Evolutionary conservation across 768 basidiomycete species (phyloP).

Genomic region (Melanogaster broomeanus): DNA sequence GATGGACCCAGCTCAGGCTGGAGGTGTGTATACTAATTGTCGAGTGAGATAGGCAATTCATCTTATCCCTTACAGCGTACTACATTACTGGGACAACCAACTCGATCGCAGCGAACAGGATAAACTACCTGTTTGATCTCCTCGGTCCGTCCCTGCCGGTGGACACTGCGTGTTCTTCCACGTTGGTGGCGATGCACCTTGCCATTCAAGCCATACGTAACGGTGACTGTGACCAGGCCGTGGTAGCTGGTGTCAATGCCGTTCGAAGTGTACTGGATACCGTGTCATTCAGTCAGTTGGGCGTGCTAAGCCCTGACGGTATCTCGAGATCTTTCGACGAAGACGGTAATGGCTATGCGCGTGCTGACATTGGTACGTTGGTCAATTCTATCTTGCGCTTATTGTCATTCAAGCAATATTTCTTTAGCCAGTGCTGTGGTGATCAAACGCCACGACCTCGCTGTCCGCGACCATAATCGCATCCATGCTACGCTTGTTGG

Average conservation of each 20-base stretch:
- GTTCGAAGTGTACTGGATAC: slow-evolving; percentile 41
- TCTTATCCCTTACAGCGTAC: slow-evolving; percentile 36
- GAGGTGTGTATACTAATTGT: slow-evolving; percentile 37
- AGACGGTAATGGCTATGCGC: slow-evolving; percentile 41
- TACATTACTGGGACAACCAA: slow-evolving; percentile 33
- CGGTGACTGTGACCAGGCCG: slow-evolving; percentile 46
- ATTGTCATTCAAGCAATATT: neutral
- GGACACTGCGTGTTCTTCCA: slow-evolving; percentile 51
- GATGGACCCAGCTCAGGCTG: slow-evolving; percentile 34
- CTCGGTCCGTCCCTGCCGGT: slow-evolving; percentile 44
- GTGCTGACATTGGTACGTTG: neutral
- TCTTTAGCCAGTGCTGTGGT: slow-evolving; percentile 34
- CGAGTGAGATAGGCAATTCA: too few species aligned
- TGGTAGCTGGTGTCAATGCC: slow-evolving; percentile 41
- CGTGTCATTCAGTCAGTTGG: slow-evolving; percentile 38
- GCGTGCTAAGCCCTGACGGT: slow-evolving; percentile 39
- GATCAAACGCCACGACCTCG: slow-evolving; percentile 40
- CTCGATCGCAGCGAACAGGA: slow-evolving; percentile 7
- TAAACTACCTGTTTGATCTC: slow-evolving; percentile 23
- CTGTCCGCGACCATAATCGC: slow-evolving; percentile 39
- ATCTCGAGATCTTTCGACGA: slow-evolving; percentile 48
- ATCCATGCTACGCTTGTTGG: slow-evolving; percentile 46
- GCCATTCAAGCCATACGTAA: slow-evolving; percentile 39
- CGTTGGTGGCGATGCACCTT: slow-evolving; percentile 40
- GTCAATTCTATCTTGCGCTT: neutral